Conservation (phyloP, 495 filamentous ascomycete species). For the Peziza echinospora region DNA sequence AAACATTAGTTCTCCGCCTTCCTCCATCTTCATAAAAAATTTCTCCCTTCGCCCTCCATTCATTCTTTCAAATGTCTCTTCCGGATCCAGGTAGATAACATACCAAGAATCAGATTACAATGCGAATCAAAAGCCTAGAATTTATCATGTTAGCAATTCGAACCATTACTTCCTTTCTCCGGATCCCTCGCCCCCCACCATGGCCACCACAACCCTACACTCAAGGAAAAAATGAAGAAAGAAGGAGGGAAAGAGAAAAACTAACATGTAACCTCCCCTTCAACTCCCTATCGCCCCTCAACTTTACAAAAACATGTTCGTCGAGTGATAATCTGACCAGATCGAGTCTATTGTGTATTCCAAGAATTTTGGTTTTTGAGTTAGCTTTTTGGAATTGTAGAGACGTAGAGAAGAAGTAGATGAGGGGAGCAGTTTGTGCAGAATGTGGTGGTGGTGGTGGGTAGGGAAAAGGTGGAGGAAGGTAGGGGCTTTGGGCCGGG, state of each 20-base stretch:
- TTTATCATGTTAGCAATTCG: constrained; percentile 5
- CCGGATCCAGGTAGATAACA: background rate
- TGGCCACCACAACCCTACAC: background rate
- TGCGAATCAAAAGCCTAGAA: constrained; percentile 88
- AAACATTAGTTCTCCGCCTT: no score
- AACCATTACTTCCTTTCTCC: background rate
- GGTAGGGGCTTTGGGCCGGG: no score
- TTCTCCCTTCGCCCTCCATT: no score
- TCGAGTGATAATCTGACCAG: constrained; percentile 83
- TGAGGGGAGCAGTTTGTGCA: background rate
- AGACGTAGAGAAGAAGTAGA: no score
- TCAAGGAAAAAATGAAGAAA: background rate
- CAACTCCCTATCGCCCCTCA: constrained; percentile 83
- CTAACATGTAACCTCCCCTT: constrained; percentile 84
- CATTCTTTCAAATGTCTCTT: no score
- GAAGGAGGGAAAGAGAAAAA: constrained; percentile 9
- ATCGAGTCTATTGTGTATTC: constrained; percentile 35
- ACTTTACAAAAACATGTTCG: constrained; percentile 91
- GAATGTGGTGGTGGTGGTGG: background rate
- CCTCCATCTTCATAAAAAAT: no score
- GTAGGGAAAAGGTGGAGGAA: no score
- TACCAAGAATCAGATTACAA: constrained; percentile 80
- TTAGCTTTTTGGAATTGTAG: background rate
- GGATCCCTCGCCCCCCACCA: background rate
- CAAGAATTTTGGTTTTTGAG: background rate